Conservation (phyloP, 2,329 filamentous ascomycete species). For the Diaporthe vaccinii region DNA sequence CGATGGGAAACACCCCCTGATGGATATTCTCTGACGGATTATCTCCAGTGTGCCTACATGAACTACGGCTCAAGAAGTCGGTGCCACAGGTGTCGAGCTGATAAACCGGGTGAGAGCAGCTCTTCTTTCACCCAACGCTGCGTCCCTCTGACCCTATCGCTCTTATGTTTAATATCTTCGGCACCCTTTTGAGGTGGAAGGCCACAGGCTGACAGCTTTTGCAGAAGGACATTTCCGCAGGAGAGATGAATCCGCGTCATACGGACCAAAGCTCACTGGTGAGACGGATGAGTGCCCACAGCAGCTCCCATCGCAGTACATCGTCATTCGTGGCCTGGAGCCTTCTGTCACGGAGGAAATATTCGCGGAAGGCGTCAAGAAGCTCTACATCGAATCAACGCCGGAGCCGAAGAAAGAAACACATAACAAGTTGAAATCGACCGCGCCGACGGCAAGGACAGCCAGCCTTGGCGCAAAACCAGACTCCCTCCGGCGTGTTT, state of each 20-base stretch:
- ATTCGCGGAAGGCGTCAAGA: constrained; percentile 79
- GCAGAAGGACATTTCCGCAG: constrained; percentile 41
- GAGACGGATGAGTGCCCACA: constrained; percentile 59
- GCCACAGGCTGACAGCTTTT: not conserved
- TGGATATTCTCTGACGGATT: not conserved
- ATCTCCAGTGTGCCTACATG: constrained; percentile 62
- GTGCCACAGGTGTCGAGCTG: constrained; percentile 71
- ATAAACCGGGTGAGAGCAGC: constrained; percentile 61
- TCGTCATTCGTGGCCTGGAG: constrained; percentile 80
- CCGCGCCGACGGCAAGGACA: constrained; percentile 66
- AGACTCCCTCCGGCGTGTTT: constrained; percentile 81
- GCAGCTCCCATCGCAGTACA: constrained; percentile 77
- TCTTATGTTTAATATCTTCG: not conserved
- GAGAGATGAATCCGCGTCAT: constrained; percentile 42
- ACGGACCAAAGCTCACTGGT: constrained; percentile 56
- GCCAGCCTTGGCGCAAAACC: constrained; percentile 78
- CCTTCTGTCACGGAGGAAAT: constrained; percentile 79
- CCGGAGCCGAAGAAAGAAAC: constrained; percentile 60
- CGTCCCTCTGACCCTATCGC: not conserved
- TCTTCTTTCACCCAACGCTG: not conserved
- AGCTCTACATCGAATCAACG: constrained; percentile 71
- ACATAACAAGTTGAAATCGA: constrained; percentile 69
- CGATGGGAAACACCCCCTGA: not conserved
- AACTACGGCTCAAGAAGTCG: constrained; percentile 69
- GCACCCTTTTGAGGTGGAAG: not conserved